These are phyloP conservation scores for Chytriomyces hyalinus DNA, from an alignment of 192 early-diverging fungal genomes.

Conservation along the genomic window DNA sequence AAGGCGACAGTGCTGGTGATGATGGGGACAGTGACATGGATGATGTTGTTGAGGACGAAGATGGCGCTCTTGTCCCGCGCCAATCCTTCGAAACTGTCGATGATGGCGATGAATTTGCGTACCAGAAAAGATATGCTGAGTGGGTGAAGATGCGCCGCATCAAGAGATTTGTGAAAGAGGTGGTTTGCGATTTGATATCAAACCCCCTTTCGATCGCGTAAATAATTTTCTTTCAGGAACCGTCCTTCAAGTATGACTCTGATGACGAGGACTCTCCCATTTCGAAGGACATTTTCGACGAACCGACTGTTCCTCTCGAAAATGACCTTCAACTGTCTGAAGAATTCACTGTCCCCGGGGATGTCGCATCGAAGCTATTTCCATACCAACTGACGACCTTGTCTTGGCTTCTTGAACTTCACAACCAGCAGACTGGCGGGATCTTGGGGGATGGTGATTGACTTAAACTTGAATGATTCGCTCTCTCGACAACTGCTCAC, in stretches of 20 bases:
- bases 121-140: conserved; percentile 54
- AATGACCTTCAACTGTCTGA: conserved; percentile 2
- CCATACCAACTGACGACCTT: conserved; percentile 89
- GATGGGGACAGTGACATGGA: conserved; percentile 5
- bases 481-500: conserved; percentile 8
- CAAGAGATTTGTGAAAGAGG: conserved; percentile 29
- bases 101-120: conserved; percentile 70
- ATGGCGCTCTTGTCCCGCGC: conserved; percentile 14
- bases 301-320: background rate
- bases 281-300: conserved; percentile 43
- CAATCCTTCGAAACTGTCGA: conserved; percentile 49
- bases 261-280: conserved; percentile 61
- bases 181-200: conserved; percentile 32
- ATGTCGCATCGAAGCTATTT: conserved; percentile 79
- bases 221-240: conserved; percentile 10
- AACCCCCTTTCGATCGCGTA: background rate
- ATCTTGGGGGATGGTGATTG: conserved; percentile 93
- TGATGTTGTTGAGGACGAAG: conserved; percentile 32
- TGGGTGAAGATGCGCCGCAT: conserved; percentile 59
- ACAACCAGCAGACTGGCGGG: conserved; percentile 85
- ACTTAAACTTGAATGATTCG: conserved; percentile 41
- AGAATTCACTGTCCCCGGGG: conserved; percentile 70
- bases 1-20: background rate
- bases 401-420: conserved; percentile 88
- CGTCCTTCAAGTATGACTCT: conserved; percentile 37